These are phyloP conservation scores for Hypericum perforatum DNA, from an alignment of 345 rosid genomes.

Conservation along the genomic window DNA sequence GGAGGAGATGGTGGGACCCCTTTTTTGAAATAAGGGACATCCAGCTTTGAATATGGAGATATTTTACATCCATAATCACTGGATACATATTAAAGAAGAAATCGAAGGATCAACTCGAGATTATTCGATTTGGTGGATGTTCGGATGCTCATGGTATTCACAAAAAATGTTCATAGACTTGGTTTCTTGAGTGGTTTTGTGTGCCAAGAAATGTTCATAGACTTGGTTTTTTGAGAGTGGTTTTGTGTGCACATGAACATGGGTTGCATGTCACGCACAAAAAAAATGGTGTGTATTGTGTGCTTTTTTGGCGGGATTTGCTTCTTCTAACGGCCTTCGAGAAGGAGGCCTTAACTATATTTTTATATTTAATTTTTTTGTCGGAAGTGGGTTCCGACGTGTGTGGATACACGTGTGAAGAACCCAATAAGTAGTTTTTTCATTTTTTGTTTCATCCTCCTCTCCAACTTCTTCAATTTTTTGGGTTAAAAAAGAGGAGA, in stretches of 20 bases:
- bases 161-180: not conserved
- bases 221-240: conserved; percentile 15
- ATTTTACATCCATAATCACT: conserved; percentile 2
- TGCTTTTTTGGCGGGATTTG: conserved; percentile 43
- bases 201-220: conserved; percentile 9
- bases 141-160: conserved; percentile 7
- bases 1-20: conserved; percentile 31
- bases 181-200: conserved; percentile 8
- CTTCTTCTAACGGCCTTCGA: conserved; percentile 20
- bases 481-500: conserved; percentile 4
- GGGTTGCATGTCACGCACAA: conserved; percentile 20
- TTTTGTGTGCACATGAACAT: conserved; percentile 19
- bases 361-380: not conserved
- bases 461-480: not conserved
- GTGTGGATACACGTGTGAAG: conserved; percentile 28
- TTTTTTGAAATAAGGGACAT: not conserved
- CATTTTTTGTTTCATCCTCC: not conserved
- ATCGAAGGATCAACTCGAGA: too few relatives aligned
- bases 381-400: conserved; percentile 8
- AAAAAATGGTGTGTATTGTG: conserved; percentile 22
- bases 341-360: conserved; percentile 19
- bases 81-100: too few relatives aligned
- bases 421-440: not conserved
- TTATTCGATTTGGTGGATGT: too few relatives aligned
- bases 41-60: conserved; percentile 6